These are phyloP conservation scores for Arthroderma sp. DNA, from an alignment of 2,329 filamentous ascomycete species.

Conservation along the genomic window DNA sequence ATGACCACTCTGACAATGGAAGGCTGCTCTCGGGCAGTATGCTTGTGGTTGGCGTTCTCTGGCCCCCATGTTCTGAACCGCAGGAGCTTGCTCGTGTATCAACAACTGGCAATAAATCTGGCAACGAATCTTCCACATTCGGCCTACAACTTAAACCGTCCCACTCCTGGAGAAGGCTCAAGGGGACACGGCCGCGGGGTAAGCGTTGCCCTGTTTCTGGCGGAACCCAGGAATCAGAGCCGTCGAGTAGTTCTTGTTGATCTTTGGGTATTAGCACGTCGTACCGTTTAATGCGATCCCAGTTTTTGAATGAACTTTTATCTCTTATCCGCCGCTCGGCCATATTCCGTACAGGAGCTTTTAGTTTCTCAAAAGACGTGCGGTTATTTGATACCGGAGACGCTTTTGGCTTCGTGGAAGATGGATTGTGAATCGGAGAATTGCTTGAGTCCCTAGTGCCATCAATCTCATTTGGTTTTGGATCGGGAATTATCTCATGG, in stretches of 20 bases:
- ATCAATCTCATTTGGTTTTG: too few relatives aligned
- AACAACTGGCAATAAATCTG: not conserved
- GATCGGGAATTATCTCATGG: too few relatives aligned
- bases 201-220: conserved; percentile 16
- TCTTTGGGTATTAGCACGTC: conserved; percentile 36
- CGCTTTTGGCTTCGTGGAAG: too few relatives aligned
- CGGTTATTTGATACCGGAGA: too few relatives aligned
- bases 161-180: conserved; percentile 24
- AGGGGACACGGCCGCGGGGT: conserved; percentile 23
- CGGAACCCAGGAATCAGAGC: conserved; percentile 29
- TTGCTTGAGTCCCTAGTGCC: too few relatives aligned
- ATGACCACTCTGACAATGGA: too few relatives aligned
- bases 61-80: too few relatives aligned
- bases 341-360: not conserved
- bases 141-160: conserved; percentile 16
- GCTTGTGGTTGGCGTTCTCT: too few relatives aligned
- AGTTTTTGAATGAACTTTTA: conserved; percentile 10
- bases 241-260: conserved; percentile 38
- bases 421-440: too few relatives aligned
- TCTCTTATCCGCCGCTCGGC: not conserved
- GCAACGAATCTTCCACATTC: not conserved
- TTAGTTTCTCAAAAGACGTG: too few relatives aligned
- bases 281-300: conserved; percentile 26
- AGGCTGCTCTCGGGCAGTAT: too few relatives aligned
- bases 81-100: not conserved